These are phyloP conservation scores for Rhodotorula sp. DNA, from an alignment of 1,284 basidiomycete species.

Conservation along the genomic window DNA sequence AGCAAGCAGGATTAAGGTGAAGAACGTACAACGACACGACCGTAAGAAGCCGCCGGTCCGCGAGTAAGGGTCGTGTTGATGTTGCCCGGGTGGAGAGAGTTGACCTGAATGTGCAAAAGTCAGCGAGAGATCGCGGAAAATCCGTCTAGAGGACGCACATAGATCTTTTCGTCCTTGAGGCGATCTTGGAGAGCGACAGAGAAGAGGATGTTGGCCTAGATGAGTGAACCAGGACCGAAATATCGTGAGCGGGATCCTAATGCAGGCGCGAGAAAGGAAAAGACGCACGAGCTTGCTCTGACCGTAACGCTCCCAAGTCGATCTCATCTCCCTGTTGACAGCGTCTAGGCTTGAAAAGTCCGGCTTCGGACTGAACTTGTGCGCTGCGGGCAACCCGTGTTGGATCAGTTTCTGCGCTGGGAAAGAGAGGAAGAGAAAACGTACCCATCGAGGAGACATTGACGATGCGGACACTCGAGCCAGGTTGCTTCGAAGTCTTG, in stretches of 20 bases:
- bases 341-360: slow-evolving; percentile 31
- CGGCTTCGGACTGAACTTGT: slow-evolving; percentile 20
- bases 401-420: neutral
- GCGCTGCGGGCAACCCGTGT: neutral
- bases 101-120: neutral
- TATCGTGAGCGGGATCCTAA: neutral
- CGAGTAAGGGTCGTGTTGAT: slow-evolving; percentile 31
- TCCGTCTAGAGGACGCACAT: neutral
- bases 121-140: neutral
- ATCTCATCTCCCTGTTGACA: slow-evolving; percentile 17
- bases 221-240: too few species aligned
- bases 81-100: slow-evolving; percentile 33
- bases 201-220: slow-evolving; percentile 38
- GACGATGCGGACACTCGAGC: slow-evolving; percentile 31
- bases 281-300: slow-evolving; percentile 22
- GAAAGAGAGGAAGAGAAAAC: neutral
- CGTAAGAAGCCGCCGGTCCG: slow-evolving; percentile 36
- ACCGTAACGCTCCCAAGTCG: slow-evolving; percentile 31
- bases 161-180: slow-evolving; percentile 31
- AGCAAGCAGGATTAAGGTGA: too few species aligned
- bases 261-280: too few species aligned
- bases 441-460: slow-evolving; percentile 32
- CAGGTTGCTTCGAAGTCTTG: slow-evolving; percentile 25
- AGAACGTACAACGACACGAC: slow-evolving; percentile 15
- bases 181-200: slow-evolving; percentile 36